A percentile compares a stretch with the other conserved stretches of the same genome.
Conservation (phyloP, 1,139 yeast genomes). For the Suhomyces choctaworum region DNA sequence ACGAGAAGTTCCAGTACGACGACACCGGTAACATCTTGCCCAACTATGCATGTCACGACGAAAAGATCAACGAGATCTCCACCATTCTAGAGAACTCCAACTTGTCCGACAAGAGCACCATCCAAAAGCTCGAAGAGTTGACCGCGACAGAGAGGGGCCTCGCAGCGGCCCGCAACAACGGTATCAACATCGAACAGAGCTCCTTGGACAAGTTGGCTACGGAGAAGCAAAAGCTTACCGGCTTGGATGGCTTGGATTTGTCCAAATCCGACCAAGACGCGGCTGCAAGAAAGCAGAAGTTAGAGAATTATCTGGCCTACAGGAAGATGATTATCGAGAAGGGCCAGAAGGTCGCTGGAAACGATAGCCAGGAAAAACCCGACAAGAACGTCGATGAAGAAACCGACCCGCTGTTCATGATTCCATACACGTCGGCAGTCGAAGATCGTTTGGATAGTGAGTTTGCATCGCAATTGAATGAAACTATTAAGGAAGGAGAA, state of each 20-base stretch:
- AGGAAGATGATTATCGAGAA: slow-evolving; percentile 50
- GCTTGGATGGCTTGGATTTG: slow-evolving; percentile 42
- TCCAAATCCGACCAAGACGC: slow-evolving; percentile 49
- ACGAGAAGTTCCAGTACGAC: slow-evolving; percentile 58
- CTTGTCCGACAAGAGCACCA: slow-evolving; percentile 40
- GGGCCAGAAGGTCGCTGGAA: slow-evolving; percentile 2
- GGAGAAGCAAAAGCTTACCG: slow-evolving; percentile 46
- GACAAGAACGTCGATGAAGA: slow-evolving; percentile 13
- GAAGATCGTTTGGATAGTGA: slow-evolving; percentile 69
- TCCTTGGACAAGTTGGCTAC: slow-evolving; percentile 40
- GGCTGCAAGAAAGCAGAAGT: slow-evolving; percentile 43
- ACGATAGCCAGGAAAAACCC: not conserved
- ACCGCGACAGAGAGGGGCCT: slow-evolving; percentile 62
- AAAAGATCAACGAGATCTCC: slow-evolving; percentile 44
- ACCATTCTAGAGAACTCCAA: slow-evolving; percentile 47
- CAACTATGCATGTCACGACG: slow-evolving; percentile 53
- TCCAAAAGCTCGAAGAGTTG: slow-evolving; percentile 54
- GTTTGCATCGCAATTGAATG: slow-evolving; percentile 60
- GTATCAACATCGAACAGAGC: slow-evolving; percentile 47
- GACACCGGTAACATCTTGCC: slow-evolving; percentile 63
- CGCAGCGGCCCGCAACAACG: slow-evolving; percentile 58
- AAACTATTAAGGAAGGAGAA: slow-evolving; percentile 60
- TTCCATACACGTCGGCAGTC: slow-evolving; percentile 70
- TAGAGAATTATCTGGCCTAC: slow-evolving; percentile 49
- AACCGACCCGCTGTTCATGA: slow-evolving; percentile 39